These are phyloP conservation scores for Reticulascus tulasneorum DNA, from an alignment of 2,329 filamentous ascomycete species.

Conservation along the genomic window DNA sequence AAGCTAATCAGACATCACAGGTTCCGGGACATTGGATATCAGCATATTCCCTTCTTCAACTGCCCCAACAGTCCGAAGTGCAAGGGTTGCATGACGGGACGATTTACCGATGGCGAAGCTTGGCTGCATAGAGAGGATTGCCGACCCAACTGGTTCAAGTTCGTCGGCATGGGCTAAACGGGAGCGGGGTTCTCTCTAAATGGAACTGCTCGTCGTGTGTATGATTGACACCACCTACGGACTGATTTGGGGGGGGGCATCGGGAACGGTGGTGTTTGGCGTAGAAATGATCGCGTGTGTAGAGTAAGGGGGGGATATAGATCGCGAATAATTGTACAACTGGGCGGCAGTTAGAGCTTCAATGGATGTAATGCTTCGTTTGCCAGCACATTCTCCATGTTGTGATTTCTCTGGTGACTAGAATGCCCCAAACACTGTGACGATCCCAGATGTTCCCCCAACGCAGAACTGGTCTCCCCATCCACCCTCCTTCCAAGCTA, in stretches of 20 bases:
- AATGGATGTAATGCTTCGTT: no score
- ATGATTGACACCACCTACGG: constrained; percentile 11
- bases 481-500: constrained; percentile 59
- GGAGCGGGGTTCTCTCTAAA: neutral
- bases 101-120: constrained; percentile 82
- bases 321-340: no score
- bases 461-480: constrained; percentile 63
- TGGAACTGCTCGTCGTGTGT: constrained; percentile 6
- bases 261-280: constrained; percentile 13
- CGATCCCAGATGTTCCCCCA: constrained; percentile 60
- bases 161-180: constrained; percentile 70
- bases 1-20: constrained; percentile 40
- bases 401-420: no score
- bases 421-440: constrained; percentile 56
- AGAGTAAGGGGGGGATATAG: constrained; percentile 11
- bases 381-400: no score
- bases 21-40: constrained; percentile 99
- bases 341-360: no score
- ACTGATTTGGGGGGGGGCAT: constrained; percentile 7
- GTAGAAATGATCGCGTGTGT: constrained; percentile 13
- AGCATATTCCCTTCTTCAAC: constrained; percentile 98
- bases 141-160: constrained; percentile 95
- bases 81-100: constrained; percentile 77
- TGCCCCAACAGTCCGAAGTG: constrained; percentile 97
- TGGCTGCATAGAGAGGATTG: constrained; percentile 91